Percentiles rank a stretch among this genome's conserved stretches.
These are phyloP conservation scores for Senna siamea DNA, from an alignment of 306 rosid genomes.

Conservation along the genomic window DNA sequence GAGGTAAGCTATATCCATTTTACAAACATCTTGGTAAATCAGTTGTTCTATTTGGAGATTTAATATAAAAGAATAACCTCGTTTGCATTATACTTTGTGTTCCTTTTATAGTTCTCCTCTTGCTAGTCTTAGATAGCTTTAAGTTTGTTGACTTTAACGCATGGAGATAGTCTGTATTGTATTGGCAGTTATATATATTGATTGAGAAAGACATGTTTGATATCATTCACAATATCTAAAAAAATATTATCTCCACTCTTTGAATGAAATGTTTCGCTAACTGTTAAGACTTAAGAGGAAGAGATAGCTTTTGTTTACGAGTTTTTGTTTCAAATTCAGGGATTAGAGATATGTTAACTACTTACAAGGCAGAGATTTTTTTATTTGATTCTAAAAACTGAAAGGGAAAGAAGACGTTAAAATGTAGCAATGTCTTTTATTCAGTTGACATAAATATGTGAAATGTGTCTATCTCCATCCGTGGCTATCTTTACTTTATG, in stretches of 20 bases:
- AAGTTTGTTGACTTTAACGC: constrained; percentile 15
- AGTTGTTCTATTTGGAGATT: constrained; percentile 30
- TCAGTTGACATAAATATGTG: too few species aligned
- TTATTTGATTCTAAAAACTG: too few species aligned
- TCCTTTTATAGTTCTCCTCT: constrained; percentile 8
- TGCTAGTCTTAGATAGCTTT: neutral
- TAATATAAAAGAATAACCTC: constrained; percentile 26
- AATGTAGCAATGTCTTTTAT: too few species aligned
- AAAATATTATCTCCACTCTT: neutral
- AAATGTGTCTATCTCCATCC: too few species aligned
- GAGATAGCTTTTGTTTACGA: neutral
- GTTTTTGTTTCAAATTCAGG: constrained; percentile 16
- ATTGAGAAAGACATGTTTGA: constrained; percentile 23
- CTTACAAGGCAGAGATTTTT: too few species aligned
- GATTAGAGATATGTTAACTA: too few species aligned
- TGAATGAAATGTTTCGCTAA: neutral
- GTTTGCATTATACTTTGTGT: constrained; percentile 26
- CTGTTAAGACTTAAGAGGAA: neutral
- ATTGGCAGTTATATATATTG: constrained; percentile 24
- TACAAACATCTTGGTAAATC: constrained; percentile 22
- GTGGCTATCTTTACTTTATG: too few species aligned
- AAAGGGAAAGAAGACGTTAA: too few species aligned
- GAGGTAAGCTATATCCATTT: constrained; percentile 57
- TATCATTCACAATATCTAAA: constrained; percentile 14
- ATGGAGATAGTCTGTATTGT: constrained; percentile 11